phyloP scores from a whole-genome alignment of 768 basidiomycete species.

The Hemileccinum rubropunctum region DNA sequence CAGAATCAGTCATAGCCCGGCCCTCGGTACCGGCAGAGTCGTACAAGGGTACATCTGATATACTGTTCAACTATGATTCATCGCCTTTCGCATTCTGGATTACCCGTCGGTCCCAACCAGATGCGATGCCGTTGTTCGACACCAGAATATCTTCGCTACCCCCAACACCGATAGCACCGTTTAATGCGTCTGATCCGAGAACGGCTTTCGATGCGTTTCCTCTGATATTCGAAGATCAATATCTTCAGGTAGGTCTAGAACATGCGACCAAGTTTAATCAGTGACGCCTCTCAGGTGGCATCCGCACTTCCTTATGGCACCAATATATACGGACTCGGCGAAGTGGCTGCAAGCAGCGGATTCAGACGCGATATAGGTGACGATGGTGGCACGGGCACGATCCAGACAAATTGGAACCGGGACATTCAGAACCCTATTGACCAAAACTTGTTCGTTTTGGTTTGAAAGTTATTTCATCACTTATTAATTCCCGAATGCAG shows the following conservation, averaged over 20 bases:
- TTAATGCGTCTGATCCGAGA: constrained; percentile 45
- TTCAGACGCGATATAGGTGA: constrained; percentile 57
- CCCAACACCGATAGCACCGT: constrained; percentile 49
- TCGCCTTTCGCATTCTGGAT: constrained; percentile 79
- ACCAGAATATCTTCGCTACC: constrained; percentile 63
- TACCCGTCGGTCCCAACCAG: constrained; percentile 57
- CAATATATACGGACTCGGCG: constrained; percentile 78
- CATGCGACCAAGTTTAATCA: not conserved
- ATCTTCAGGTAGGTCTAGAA: constrained; percentile 52
- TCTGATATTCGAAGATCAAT: constrained; percentile 75
- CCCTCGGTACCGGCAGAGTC: constrained; percentile 35
- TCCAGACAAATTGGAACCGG: constrained; percentile 67
- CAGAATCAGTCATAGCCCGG: constrained; percentile 45
- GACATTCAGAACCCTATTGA: constrained; percentile 61
- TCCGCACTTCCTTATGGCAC: constrained; percentile 62
- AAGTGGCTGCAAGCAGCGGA: constrained; percentile 65
- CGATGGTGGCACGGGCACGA: constrained; percentile 47
- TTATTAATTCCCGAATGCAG: constrained; percentile 27
- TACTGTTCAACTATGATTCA: constrained; percentile 62
- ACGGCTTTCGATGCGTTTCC: constrained; percentile 61
- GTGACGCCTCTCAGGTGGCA: constrained; percentile 40
- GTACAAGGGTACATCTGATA: constrained; percentile 46
- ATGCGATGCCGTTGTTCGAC: constrained; percentile 60
- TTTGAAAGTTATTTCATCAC: constrained; percentile 3
- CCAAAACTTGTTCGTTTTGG: constrained; percentile 49